A percentile compares a stretch with the other conserved stretches of the same genome.
These are phyloP conservation scores for Daedalea quercina DNA, from an alignment of 768 basidiomycete species.

Conservation along the genomic window DNA sequence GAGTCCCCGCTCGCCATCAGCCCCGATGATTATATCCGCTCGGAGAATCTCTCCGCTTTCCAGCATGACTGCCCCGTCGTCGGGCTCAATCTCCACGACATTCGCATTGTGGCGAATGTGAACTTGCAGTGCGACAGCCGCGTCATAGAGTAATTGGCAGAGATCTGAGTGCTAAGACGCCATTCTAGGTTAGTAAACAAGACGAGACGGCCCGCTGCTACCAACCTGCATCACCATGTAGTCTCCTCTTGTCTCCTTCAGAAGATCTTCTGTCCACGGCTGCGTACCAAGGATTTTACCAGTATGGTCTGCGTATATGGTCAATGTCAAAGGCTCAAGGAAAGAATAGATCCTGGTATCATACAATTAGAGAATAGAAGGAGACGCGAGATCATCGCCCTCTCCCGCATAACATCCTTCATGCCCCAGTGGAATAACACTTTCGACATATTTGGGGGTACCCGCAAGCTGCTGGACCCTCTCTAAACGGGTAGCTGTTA, in stretches of 20 bases:
- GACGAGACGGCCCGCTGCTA: too few relatives aligned
- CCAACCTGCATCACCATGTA: constrained; percentile 24
- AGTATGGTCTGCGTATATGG: constrained; percentile 21
- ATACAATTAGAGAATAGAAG: too few relatives aligned
- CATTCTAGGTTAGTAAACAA: too few relatives aligned
- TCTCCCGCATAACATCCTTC: constrained; percentile 16
- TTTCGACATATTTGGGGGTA: constrained; percentile 32
- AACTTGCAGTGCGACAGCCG: constrained; percentile 21
- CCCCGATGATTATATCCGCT: constrained; percentile 30
- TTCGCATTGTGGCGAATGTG: constrained; percentile 18
- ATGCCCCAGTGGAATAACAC: constrained; percentile 32
- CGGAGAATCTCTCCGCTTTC: constrained; percentile 22
- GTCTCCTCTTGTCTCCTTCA: constrained; percentile 23
- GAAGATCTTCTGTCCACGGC: constrained; percentile 22
- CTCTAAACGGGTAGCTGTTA: constrained; percentile 7
- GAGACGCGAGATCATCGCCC: constrained; percentile 14
- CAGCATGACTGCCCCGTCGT: constrained; percentile 19
- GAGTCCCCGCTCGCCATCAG: constrained; percentile 26
- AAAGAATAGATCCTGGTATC: too few relatives aligned
- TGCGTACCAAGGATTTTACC: constrained; percentile 24
- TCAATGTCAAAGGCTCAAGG: too few relatives aligned
- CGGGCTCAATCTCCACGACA: constrained; percentile 20
- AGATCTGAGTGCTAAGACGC: constrained; percentile 26
- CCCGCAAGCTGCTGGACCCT: constrained; percentile 19
- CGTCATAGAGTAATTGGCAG: constrained; percentile 24